Conservation (phyloP, 352 stramenopile genomes). For the Globisporangium spinosum region DNA sequence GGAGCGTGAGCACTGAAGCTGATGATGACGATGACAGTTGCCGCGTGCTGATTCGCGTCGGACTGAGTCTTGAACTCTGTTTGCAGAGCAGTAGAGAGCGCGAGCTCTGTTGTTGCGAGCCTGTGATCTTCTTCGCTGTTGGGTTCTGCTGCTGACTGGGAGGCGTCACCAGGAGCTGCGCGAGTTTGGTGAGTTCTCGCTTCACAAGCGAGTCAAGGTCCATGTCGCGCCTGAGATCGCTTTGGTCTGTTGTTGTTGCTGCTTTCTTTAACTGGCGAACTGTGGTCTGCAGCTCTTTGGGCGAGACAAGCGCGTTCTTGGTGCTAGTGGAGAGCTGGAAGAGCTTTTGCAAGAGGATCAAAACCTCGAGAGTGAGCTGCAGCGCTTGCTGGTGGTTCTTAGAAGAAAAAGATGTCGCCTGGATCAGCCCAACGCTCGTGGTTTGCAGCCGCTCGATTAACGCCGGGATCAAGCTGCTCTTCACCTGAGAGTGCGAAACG, state of each 20-base stretch:
- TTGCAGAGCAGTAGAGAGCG: background rate
- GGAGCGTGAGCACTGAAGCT: background rate
- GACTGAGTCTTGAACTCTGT: background rate
- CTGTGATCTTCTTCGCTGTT: background rate
- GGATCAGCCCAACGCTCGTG: background rate
- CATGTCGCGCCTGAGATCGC: background rate
- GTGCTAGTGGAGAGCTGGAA: background rate
- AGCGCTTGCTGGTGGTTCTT: background rate
- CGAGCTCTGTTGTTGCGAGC: background rate
- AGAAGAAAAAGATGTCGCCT: background rate
- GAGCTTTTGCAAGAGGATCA: background rate
- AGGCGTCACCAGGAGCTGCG: background rate
- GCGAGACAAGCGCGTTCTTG: background rate
- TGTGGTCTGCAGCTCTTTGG: background rate
- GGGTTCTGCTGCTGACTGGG: background rate
- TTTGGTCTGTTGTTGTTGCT: background rate
- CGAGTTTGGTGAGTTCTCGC: conserved; percentile 1
- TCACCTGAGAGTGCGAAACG: background rate
- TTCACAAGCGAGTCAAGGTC: conserved; percentile 14
- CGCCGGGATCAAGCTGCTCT: background rate
- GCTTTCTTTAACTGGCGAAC: background rate
- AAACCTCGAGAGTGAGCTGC: background rate
- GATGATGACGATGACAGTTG: background rate
- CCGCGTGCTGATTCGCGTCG: background rate
- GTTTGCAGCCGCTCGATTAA: background rate